These are phyloP conservation scores for Phlyctochytrium planicorne DNA, from an alignment of 192 early-diverging fungal genomes.

Conservation along the genomic window DNA sequence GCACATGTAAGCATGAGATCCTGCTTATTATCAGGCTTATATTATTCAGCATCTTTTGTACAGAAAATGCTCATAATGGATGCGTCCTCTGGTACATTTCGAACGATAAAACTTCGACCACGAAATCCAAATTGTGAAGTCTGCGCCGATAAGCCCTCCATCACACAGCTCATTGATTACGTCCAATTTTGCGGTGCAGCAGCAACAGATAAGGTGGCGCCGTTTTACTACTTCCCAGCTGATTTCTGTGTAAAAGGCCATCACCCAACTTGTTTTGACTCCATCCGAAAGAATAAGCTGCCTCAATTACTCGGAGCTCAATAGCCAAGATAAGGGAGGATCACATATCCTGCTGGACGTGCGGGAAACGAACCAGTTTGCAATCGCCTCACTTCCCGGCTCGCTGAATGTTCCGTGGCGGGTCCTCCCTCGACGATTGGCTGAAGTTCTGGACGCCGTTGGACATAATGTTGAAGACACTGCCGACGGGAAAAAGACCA, in stretches of 20 bases:
- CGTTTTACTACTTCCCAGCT: not conserved
- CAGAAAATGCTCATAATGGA: conserved; percentile 79
- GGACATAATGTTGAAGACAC: conserved; percentile 18
- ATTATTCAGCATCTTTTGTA: conserved; percentile 26
- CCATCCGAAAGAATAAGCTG: conserved; percentile 48
- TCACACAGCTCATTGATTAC: conserved; percentile 86
- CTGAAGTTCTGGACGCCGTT: conserved; percentile 14
- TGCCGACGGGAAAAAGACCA: no score
- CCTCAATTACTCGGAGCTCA: no score
- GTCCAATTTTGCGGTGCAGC: conserved; percentile 83
- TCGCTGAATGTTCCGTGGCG: conserved; percentile 61
- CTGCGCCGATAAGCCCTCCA: conserved; percentile 83
- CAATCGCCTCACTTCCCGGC: conserved; percentile 74
- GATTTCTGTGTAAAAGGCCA: not conserved
- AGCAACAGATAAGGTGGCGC: conserved; percentile 70
- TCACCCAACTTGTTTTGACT: conserved; percentile 32
- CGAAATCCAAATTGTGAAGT: conserved; percentile 71
- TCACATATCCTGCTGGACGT: conserved; percentile 87
- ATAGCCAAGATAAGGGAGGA: no score
- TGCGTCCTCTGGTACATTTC: conserved; percentile 69
- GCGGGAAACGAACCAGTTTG: conserved; percentile 78
- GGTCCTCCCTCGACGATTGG: conserved; percentile 13
- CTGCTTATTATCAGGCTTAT: conserved; percentile 6
- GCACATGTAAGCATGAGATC: conserved; percentile 44
- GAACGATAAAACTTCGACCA: conserved; percentile 75